phyloP scores from a whole-genome alignment of 1,284 basidiomycete genomes.

The Pyrrhoderma lamaoense region DNA sequence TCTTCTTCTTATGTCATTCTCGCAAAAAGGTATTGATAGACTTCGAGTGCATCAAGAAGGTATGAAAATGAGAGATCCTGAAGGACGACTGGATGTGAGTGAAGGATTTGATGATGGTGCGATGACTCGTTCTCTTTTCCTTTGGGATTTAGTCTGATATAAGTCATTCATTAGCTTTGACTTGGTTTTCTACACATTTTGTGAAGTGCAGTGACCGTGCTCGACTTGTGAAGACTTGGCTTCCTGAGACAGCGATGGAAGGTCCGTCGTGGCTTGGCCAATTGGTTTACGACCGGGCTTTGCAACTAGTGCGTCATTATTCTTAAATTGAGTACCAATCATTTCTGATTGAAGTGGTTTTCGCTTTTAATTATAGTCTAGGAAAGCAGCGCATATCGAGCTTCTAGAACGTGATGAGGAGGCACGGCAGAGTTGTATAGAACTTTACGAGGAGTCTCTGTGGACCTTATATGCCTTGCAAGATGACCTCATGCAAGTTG shows the following conservation, averaged over 20 bases:
- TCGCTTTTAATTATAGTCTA: constrained; percentile 52
- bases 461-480: constrained; percentile 90
- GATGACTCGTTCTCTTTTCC: constrained; percentile 23
- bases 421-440: constrained; percentile 80
- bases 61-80: constrained; percentile 68
- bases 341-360: neutral
- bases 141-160: neutral
- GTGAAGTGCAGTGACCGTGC: constrained; percentile 71
- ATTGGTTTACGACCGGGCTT: constrained; percentile 73
- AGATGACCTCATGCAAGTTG: constrained; percentile 82
- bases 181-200: constrained; percentile 74
- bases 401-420: constrained; percentile 67
- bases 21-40: constrained; percentile 84
- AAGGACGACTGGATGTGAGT: constrained; percentile 60
- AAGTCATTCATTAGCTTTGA: constrained; percentile 43
- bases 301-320: constrained; percentile 46
- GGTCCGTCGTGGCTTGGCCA: constrained; percentile 73
- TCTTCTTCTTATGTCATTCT: constrained; percentile 88
- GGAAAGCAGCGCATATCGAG: constrained; percentile 88
- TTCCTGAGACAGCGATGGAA: constrained; percentile 64
- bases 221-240: constrained; percentile 72
- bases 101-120: constrained; percentile 73
- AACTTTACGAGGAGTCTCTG: constrained; percentile 89
- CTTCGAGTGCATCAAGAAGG: constrained; percentile 66
- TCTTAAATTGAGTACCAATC: neutral